Base-by-base conservation (phyloP, 2,329 filamentous ascomycete genomes). In the Trichophyton verrucosum region DNA sequence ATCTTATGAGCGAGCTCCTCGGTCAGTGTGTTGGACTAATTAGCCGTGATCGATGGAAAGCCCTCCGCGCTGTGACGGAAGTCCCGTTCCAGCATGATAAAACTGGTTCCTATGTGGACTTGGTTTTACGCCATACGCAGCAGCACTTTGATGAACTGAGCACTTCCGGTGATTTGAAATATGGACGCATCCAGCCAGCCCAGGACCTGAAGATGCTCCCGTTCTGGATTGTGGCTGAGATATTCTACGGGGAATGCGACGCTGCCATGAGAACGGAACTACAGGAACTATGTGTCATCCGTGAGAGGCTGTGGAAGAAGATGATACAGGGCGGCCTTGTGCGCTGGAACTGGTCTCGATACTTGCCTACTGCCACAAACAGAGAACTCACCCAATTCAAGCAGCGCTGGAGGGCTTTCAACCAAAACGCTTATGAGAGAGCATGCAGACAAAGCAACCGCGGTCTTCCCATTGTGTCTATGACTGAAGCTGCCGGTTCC, bases 21-120 rank as follows among this genome's bases (percentile, higher is more conserved):
- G 77, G 78, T 0, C 60, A 71, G 55, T 79, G 77, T 62, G 59
- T 80, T 0, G 77, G 77, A 0, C 67, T 79, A 0, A 66, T 78
- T 59, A 77, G 69, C 47, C 62, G 65, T 1, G 24, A 63, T 2
- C 60, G 69, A 22, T 77, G 71, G 72, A 59, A 64, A 59, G 59
- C 49, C 11, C 30, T 75, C 1, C 65, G 67, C 9, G 51, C 62
- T 2, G 63, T 63, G 33, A 61, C 64, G 9, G 67, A 69, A 47
- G 13, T 58, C 11, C 61, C 68, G 2, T 72, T 72, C 58, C 46
- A 24, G 15, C 63, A 61, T 49, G 57, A 44, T 17, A 44, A 20
- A 7, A 44, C 30, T 8, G 30, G 20, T 9, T 24, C 30, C 1
- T 40, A 58, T 15, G 38, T 44, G 8, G 30, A 38, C 38, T 8